Conservation (phyloP, 164 flowering plant species). For the Dillenia suffruticosa region DNA sequence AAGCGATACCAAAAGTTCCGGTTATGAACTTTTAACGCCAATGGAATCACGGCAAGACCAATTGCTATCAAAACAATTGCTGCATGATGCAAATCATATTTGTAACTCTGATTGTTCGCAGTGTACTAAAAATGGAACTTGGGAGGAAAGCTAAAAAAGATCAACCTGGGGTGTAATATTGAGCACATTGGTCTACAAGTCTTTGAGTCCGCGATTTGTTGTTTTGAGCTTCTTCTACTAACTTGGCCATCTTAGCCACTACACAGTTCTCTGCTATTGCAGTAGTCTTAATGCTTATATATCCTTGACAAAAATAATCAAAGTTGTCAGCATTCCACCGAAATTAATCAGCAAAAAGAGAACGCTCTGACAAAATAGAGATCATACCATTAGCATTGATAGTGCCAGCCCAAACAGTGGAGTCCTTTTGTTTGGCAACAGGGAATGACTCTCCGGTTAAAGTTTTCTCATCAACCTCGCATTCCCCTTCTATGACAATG, state of each 20-base stretch:
- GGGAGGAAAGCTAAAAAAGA: not conserved
- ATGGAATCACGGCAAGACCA: slow-evolving; percentile 54
- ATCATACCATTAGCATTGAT: slow-evolving; percentile 79
- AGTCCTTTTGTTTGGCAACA: slow-evolving; percentile 60
- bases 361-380: not conserved
- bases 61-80: slow-evolving; percentile 55
- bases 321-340: not conserved
- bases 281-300: slow-evolving; percentile 69
- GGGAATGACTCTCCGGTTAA: slow-evolving; percentile 89
- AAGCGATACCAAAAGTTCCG: slow-evolving; percentile 55
- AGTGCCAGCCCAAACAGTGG: slow-evolving; percentile 88
- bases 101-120: not conserved
- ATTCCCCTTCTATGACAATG: slow-evolving; percentile 64
- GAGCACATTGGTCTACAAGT: slow-evolving; percentile 66
- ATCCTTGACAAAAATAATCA: slow-evolving; percentile 37
- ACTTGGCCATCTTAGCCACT: slow-evolving; percentile 87
- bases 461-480: slow-evolving; percentile 87
- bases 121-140: not conserved
- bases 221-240: slow-evolving; percentile 93
- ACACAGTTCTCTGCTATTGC: slow-evolving; percentile 77
- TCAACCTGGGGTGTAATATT: slow-evolving; percentile 87
- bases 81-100: slow-evolving; percentile 25
- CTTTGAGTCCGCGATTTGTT: slow-evolving; percentile 64
- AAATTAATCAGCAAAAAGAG: not conserved
- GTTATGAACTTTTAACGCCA: slow-evolving; percentile 39